phyloP scores from a whole-genome alignment of 2,329 filamentous ascomycete genomes.

The Fusarium camptoceras region DNA sequence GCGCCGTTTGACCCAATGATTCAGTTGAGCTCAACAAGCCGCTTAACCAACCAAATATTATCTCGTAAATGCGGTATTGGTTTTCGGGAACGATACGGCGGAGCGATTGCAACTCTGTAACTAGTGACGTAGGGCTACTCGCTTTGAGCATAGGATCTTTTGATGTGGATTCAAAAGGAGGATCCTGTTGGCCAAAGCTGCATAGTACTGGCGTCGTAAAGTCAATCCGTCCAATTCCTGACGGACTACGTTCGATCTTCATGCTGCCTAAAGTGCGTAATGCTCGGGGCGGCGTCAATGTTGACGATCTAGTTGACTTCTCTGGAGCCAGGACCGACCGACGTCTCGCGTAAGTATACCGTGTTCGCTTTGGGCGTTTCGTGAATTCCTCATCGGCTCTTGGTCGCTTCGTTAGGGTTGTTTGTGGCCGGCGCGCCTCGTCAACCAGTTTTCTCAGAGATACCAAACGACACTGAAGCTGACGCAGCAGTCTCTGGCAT shows the following conservation, averaged over 20 bases:
- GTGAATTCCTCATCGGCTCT: slow-evolving; percentile 6
- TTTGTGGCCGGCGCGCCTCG: slow-evolving; percentile 31
- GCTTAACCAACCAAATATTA: slow-evolving; percentile 50
- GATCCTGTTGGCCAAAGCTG: slow-evolving; percentile 43
- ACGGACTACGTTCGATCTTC: slow-evolving; percentile 46
- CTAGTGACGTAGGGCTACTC: slow-evolving; percentile 24
- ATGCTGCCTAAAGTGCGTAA: slow-evolving; percentile 48
- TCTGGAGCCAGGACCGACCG: slow-evolving; percentile 10
- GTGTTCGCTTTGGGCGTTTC: slow-evolving; percentile 44
- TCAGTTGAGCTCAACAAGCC: slow-evolving; percentile 48
- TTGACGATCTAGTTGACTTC: not conserved
- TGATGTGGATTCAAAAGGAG: slow-evolving; percentile 10
- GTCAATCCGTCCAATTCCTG: slow-evolving; percentile 42
- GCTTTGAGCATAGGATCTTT: not conserved
- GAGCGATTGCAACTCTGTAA: slow-evolving; percentile 42
- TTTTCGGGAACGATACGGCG: slow-evolving; percentile 39
- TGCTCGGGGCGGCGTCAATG: slow-evolving; percentile 44
- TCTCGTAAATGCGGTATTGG: slow-evolving; percentile 50
- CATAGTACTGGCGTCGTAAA: slow-evolving; percentile 48
- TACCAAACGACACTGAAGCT: slow-evolving; percentile 58
- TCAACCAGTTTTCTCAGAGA: slow-evolving; percentile 53
- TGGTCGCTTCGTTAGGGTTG: slow-evolving; percentile 40
- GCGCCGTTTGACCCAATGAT: slow-evolving; percentile 30
- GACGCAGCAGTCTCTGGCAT: slow-evolving; percentile 61
- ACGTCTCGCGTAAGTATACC: slow-evolving; percentile 49